These are phyloP conservation scores for Peterozyma toletana DNA, from an alignment of 805 yeast species.

Conservation along the genomic window DNA sequence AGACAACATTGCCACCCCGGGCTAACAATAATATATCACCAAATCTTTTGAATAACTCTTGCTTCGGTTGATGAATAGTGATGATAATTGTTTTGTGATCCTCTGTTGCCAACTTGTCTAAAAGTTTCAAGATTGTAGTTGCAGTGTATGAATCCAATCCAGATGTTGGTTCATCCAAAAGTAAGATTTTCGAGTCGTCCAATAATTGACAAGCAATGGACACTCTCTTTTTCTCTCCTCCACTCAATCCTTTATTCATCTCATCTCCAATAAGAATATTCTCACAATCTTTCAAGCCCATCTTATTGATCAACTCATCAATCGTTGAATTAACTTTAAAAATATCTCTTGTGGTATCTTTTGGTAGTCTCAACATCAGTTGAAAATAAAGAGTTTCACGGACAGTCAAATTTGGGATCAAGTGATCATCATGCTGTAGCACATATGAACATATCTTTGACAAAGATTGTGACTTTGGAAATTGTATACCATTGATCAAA, in stretches of 20 bases:
- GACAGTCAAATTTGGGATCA: slow-evolving; percentile 68
- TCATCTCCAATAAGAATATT: slow-evolving; percentile 64
- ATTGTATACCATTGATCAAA: slow-evolving; percentile 29
- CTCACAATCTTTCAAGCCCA: slow-evolving; percentile 71
- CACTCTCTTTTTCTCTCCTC: slow-evolving; percentile 78
- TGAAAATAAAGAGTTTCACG: slow-evolving; percentile 69
- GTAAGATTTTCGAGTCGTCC: slow-evolving; percentile 61
- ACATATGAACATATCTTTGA: slow-evolving; percentile 62
- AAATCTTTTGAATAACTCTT: slow-evolving; percentile 54
- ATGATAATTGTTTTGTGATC: slow-evolving; percentile 58
- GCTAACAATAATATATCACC: slow-evolving; percentile 69
- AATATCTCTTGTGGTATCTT: slow-evolving; percentile 20
- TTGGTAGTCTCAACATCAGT: slow-evolving; percentile 59
- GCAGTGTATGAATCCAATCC: slow-evolving; percentile 83
- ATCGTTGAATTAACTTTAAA: slow-evolving; percentile 39
- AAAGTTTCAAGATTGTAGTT: slow-evolving; percentile 52
- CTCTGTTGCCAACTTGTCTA: slow-evolving; percentile 44
- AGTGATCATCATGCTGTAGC: slow-evolving; percentile 71
- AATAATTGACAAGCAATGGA: slow-evolving; percentile 76
- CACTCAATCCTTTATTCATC: slow-evolving; percentile 56
- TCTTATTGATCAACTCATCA: slow-evolving; percentile 50
- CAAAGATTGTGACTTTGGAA: slow-evolving; percentile 24
- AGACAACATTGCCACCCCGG: slow-evolving; percentile 65
- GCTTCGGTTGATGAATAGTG: slow-evolving; percentile 82
- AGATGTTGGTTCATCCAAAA: slow-evolving; percentile 85